phyloP scores from a whole-genome alignment of 192 early-diverging fungal species.

The Backusella macrospora region DNA sequence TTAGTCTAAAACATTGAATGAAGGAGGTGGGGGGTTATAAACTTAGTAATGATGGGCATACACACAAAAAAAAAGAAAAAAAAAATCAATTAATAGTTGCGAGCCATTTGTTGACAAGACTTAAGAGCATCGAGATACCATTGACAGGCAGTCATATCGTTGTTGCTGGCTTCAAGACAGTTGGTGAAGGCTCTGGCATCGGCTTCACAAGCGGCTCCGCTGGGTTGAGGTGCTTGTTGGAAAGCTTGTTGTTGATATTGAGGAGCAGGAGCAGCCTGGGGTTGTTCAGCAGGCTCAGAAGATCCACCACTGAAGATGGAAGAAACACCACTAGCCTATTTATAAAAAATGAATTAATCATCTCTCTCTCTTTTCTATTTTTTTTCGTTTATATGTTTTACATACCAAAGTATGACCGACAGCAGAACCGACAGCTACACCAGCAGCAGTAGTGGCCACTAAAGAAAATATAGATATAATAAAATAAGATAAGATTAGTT shows the following conservation, averaged over 20 bases:
- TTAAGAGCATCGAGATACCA: slow-evolving; percentile 92
- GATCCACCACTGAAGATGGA: slow-evolving; percentile 56
- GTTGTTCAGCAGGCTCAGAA: slow-evolving; percentile 47
- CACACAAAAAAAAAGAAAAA: not conserved
- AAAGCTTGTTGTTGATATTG: slow-evolving; percentile 39
- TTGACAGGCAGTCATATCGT: slow-evolving; percentile 83
- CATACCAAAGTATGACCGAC: slow-evolving; percentile 67
- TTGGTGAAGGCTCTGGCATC: slow-evolving; percentile 84
- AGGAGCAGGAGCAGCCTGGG: slow-evolving; percentile 31
- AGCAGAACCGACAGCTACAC: slow-evolving; percentile 90
- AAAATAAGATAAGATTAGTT: not conserved
- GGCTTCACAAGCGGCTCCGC: slow-evolving; percentile 58
- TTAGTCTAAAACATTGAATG: slow-evolving; percentile 16
- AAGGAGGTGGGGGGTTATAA: not conserved
- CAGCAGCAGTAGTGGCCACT: slow-evolving; percentile 92
- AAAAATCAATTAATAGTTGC: slow-evolving; percentile 38
- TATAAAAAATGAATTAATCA: not conserved
- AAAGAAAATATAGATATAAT: no score
- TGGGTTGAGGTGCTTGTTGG: slow-evolving; percentile 33
- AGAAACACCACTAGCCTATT: slow-evolving; percentile 32
- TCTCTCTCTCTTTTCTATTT: not conserved
- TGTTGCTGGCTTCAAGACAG: slow-evolving; percentile 82
- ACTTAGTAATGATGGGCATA: not conserved
- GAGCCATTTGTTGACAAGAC: slow-evolving; percentile 73
- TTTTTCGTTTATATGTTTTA: not conserved